phyloP scores from a whole-genome alignment of 2,329 filamentous ascomycete species.

The Didymella pinodella region DNA sequence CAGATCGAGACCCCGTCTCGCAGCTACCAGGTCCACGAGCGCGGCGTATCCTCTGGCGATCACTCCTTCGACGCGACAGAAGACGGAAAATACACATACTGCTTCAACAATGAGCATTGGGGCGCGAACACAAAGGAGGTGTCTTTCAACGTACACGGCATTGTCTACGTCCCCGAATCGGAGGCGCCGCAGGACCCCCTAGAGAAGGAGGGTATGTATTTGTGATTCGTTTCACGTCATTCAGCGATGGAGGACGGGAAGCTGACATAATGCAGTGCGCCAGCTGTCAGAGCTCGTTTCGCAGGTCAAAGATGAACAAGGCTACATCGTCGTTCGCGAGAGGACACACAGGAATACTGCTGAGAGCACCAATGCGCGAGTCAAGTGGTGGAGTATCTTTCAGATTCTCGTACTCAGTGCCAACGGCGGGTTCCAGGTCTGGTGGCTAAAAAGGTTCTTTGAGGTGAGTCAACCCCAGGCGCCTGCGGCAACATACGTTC shows the following conservation, averaged over 20 bases:
- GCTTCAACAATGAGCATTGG: slow-evolving; percentile 99
- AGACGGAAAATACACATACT: slow-evolving; percentile 94
- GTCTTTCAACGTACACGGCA: slow-evolving; percentile 98
- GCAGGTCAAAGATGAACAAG: slow-evolving; percentile 97
- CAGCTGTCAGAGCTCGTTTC: slow-evolving; percentile 83
- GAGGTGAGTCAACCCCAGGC: slow-evolving; percentile 64
- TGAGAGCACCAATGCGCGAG: slow-evolving; percentile 94
- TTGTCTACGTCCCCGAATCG: slow-evolving; percentile 92
- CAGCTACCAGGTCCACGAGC: slow-evolving; percentile 80
- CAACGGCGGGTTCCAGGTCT: slow-evolving; percentile 97
- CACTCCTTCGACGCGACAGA: slow-evolving; percentile 85
- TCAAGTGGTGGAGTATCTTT: slow-evolving; percentile 99
- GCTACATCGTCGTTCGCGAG: slow-evolving; percentile 94
- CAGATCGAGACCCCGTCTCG: slow-evolving; percentile 81
- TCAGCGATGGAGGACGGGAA: neutral
- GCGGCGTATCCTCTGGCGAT: slow-evolving; percentile 85
- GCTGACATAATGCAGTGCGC: slow-evolving; percentile 66
- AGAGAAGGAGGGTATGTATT: slow-evolving; percentile 79
- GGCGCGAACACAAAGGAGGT: slow-evolving; percentile 96
- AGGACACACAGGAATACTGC: slow-evolving; percentile 97
- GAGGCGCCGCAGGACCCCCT: slow-evolving; percentile 87
- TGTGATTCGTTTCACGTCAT: neutral
- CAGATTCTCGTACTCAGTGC: slow-evolving; percentile 87
- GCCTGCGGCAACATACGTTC: slow-evolving; percentile 21
- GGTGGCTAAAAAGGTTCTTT: slow-evolving; percentile 99